These are phyloP conservation scores for Naumovozyma castellii DNA, from an alignment of 805 yeast species.

Conservation along the genomic window DNA sequence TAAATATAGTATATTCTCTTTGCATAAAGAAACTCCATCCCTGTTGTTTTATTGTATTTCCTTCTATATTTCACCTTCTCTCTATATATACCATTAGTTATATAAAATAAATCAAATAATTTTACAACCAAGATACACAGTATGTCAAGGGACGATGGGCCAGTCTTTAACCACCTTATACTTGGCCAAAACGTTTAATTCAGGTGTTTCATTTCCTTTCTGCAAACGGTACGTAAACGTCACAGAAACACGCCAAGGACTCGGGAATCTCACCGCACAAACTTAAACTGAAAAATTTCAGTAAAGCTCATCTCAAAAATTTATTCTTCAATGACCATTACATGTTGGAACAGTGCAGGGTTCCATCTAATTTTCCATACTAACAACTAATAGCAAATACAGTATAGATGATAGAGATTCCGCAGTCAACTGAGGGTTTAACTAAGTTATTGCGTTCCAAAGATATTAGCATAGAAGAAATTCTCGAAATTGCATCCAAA, in stretches of 20 bases:
- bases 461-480: constrained; percentile 34
- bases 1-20: constrained; percentile 27
- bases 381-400: too few species aligned
- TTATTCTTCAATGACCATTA: neutral
- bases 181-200: too few species aligned
- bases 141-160: too few species aligned
- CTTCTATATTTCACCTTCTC: constrained; percentile 1
- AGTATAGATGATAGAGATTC: constrained; percentile 5
- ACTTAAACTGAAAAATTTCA: neutral
- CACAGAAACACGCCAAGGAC: neutral
- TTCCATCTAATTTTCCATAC: too few species aligned
- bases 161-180: too few species aligned
- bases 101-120: too few species aligned
- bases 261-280: neutral
- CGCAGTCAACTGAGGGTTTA: constrained; percentile 38
- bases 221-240: too few species aligned
- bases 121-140: too few species aligned
- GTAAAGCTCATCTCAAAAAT: neutral
- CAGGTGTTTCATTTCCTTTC: too few species aligned
- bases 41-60: neutral
- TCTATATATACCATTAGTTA: constrained; percentile 4
- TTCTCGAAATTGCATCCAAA: constrained; percentile 30
- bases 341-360: too few species aligned
- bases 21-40: neutral
- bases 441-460: constrained; percentile 53